phyloP scores from a whole-genome alignment of 2,329 filamentous ascomycete species.

The Paecilomyces dactylethromorphus region DNA sequence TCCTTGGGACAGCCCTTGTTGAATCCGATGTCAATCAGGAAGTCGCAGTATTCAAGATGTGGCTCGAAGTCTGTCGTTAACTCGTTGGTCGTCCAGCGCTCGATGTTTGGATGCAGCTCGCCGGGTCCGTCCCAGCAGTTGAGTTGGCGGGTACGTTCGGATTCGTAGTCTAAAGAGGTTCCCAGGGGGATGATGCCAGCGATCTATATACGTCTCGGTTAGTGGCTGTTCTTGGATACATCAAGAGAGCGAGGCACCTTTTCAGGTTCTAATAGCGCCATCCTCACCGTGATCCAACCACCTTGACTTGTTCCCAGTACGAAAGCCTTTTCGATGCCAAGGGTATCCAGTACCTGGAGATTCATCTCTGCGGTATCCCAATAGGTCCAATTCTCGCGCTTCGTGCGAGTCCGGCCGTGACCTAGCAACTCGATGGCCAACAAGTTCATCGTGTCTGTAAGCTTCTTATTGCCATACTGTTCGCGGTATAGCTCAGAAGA shows the following conservation, averaged over 20 bases:
- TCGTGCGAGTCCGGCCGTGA: conserved; percentile 44
- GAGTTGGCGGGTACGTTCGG: conserved; percentile 33
- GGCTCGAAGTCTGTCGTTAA: conserved; percentile 39
- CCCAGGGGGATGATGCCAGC: conserved; percentile 46
- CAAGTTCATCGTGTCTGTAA: conserved; percentile 40
- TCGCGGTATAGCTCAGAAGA: conserved; percentile 37
- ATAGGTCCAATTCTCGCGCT: conserved; percentile 45
- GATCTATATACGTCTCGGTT: conserved; percentile 29
- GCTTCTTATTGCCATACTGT: conserved; percentile 30
- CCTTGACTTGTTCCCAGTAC: conserved; percentile 48
- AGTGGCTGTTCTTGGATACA: background rate
- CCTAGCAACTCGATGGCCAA: conserved; percentile 50
- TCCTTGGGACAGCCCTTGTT: conserved; percentile 33
- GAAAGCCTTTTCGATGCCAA: conserved; percentile 40
- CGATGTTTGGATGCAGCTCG: conserved; percentile 27
- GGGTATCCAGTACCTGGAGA: conserved; percentile 47
- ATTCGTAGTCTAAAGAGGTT: conserved; percentile 47
- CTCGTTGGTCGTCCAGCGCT: conserved; percentile 32
- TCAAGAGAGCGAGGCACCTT: conserved; percentile 24
- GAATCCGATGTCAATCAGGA: conserved; percentile 43
- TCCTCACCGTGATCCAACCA: conserved; percentile 46
- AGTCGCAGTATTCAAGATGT: conserved; percentile 36
- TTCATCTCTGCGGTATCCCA: conserved; percentile 51
- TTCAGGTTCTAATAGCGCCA: conserved; percentile 47
- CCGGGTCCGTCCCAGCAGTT: conserved; percentile 44